Conservation (phyloP, 1,139 yeast species). For the Protomyces gravidus region DNA sequence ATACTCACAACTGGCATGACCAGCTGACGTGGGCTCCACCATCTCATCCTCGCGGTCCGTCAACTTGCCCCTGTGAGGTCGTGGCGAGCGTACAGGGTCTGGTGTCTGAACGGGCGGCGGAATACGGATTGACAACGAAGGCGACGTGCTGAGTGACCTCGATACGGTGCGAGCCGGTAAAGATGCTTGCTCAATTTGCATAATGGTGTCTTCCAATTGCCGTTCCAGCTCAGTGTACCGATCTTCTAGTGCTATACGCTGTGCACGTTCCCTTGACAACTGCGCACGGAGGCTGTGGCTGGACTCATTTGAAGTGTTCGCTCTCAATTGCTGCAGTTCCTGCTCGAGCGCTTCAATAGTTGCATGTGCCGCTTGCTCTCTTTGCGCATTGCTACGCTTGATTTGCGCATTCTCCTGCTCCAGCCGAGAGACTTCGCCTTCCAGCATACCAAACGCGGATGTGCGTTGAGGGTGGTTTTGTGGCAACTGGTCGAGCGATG, state of each 20-base stretch:
- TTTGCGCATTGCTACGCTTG: constrained; percentile 1
- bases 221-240: constrained; percentile 5
- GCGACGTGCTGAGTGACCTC: background rate
- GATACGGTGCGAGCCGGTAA: background rate
- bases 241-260: background rate
- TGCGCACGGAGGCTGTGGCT: background rate
- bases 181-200: constrained; percentile 1
- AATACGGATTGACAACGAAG: background rate
- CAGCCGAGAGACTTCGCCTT: constrained; percentile 21
- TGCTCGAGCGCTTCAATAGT: background rate
- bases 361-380: background rate
- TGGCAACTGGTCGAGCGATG: constrained; percentile 8
- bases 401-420: constrained; percentile 6
- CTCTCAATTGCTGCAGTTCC: background rate
- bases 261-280: background rate
- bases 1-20: constrained; percentile 8
- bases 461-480: constrained; percentile 24
- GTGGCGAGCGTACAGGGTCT: constrained; percentile 15
- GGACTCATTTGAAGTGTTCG: background rate
- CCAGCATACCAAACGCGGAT: constrained; percentile 19
- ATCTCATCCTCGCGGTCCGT: constrained; percentile 1
- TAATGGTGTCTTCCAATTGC: background rate
- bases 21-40: constrained; percentile 8
- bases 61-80: constrained; percentile 5
- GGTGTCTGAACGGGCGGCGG: background rate